Conservation (phyloP, 1,284 basidiomycete genomes). For the Cryptococcus neoformans region DNA sequence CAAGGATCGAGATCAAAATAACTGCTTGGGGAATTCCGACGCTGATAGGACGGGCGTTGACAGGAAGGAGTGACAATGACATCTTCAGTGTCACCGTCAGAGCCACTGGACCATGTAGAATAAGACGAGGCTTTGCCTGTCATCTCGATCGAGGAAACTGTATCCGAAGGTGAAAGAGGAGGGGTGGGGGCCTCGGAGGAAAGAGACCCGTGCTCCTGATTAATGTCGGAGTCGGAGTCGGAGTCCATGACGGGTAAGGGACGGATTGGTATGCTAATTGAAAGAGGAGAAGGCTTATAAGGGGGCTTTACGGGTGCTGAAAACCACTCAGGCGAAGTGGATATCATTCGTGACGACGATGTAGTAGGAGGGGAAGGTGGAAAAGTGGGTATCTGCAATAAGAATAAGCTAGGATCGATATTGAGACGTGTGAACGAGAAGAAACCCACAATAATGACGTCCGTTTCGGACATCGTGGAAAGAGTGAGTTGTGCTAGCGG, state of each 20-base stretch:
- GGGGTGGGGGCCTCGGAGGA: slow-evolving; percentile 4
- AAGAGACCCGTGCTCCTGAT: background rate
- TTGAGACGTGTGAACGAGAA: background rate
- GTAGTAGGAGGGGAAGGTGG: slow-evolving; percentile 21
- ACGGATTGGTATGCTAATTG: slow-evolving; percentile 7
- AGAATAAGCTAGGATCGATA: background rate
- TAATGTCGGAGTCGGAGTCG: slow-evolving; percentile 1
- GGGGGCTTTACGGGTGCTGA: slow-evolving; percentile 10
- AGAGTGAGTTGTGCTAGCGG: too few relatives aligned
- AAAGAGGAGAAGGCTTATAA: slow-evolving; percentile 14
- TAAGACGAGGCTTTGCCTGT: slow-evolving; percentile 2
- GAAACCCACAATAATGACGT: slow-evolving; percentile 11
- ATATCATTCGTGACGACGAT: slow-evolving; percentile 7
- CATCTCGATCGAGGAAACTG: slow-evolving; percentile 12
- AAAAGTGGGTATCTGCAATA: slow-evolving; percentile 15
- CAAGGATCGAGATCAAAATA: slow-evolving; percentile 12
- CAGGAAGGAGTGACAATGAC: slow-evolving; percentile 9
- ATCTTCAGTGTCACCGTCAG: slow-evolving; percentile 11
- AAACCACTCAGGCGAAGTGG: slow-evolving; percentile 22
- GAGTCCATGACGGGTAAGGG: slow-evolving; percentile 3
- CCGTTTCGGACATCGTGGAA: slow-evolving; percentile 6
- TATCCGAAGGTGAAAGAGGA: slow-evolving; percentile 12
- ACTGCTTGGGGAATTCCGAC: slow-evolving; percentile 2
- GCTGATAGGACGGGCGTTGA: slow-evolving; percentile 4
- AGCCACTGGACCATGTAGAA: slow-evolving; percentile 6